These are phyloP conservation scores for Ganoderma lucidum DNA, from an alignment of 1,284 basidiomycete genomes.

Conservation along the genomic window DNA sequence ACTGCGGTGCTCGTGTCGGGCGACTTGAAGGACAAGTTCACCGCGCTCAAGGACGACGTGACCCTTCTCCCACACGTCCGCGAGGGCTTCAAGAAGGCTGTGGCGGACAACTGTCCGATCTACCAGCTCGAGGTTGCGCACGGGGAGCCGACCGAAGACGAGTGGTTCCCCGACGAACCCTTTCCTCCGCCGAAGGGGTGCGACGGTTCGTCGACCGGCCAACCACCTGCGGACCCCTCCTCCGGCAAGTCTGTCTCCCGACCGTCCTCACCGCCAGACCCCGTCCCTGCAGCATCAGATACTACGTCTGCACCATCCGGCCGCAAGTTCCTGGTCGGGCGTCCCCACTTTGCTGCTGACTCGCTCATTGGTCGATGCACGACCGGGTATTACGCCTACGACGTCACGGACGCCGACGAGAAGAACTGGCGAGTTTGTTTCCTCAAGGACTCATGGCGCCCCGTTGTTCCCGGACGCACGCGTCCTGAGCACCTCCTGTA, in stretches of 20 bases:
- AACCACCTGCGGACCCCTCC: no score
- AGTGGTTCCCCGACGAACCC: constrained; percentile 2
- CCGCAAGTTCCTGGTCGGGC: constrained; percentile 11
- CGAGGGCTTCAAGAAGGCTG: neutral
- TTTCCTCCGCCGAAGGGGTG: neutral
- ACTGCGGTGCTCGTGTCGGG: neutral
- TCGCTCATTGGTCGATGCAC: constrained; percentile 17
- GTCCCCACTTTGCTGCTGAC: constrained; percentile 14
- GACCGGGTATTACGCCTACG: constrained; percentile 15
- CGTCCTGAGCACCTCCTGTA: constrained; percentile 21
- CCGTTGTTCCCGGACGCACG: constrained; percentile 6
- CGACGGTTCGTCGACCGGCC: no score
- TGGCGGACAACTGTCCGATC: neutral
- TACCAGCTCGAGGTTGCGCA: neutral
- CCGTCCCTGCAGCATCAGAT: neutral
- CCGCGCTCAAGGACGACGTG: neutral
- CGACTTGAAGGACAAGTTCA: neutral
- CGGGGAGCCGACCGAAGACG: neutral
- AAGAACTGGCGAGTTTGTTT: constrained; percentile 5
- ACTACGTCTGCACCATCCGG: neutral
- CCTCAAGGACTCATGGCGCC: constrained; percentile 25
- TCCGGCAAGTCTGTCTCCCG: no score
- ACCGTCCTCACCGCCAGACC: no score
- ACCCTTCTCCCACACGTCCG: neutral
- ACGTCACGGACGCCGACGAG: neutral